Evolutionary conservation across 257 asterid genomes (phyloP), one percentile per base, ranked within the genome.

Genomic region (Hygrophila difformis): DNA sequence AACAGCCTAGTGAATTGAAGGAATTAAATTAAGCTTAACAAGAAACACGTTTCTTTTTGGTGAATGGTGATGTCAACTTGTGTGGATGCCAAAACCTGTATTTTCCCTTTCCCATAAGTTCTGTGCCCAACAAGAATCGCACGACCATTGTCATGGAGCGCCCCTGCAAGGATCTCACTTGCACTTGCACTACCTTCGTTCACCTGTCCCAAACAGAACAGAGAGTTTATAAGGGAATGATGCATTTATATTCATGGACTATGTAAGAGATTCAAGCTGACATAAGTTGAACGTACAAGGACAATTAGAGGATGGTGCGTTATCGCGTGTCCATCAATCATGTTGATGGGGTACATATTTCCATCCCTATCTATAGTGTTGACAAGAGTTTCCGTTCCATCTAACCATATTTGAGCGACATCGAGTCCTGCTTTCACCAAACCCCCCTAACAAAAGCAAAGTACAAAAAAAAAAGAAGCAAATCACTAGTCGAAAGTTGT

Each of bases 151-250:
- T 88, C 97, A 39, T 76, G 96, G 21, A 88, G 93, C 12, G 97
- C 97, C 33, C 97, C 94, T 0, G 97, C 95, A 23, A 88, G 76
- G 65, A 88, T 88, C 81, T 88, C 97, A 57, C 94, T 88, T 1
- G 96, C 94, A 67, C 96, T 88, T 12, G 97, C 97, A 69, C 96
- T 88, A 44, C 81, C 97, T 62, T 81, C 97, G 15, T 88, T 84
- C 58, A 88, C 97, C 96, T 84, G 55, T 64, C 43, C 35, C n/a
- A n/a, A n/a, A n/a, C n/a, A n/a, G n/a, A n/a, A n/a, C n/a, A n/a
- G n/a, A n/a, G n/a, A n/a, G n/a, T n/a, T n/a, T 9, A 18, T 15
- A 49, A 22, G 28, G 22, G 20, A 28, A 12, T 44, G 50, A 54
- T 26, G 46, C 15, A 11, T 14, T 36, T 29, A 23, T 46, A 2